Conservation (phyloP, 23 red algal species). For the Porphyridium purpureum region DNA sequence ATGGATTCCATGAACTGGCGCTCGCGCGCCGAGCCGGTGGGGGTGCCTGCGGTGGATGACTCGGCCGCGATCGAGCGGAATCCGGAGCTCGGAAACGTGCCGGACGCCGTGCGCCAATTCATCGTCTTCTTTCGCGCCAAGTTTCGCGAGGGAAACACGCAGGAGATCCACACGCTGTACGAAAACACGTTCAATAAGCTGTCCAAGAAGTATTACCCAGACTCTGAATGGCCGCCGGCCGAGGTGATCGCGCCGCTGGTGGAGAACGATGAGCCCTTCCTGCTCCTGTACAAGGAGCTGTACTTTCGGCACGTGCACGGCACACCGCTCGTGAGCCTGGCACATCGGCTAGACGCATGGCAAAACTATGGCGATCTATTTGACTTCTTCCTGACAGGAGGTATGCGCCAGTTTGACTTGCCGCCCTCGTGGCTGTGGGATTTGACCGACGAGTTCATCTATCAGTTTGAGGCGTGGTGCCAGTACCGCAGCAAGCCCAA, state of each 20-base stretch:
- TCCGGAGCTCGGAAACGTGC: too few species aligned
- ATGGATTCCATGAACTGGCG: too few species aligned
- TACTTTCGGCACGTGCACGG: conserved; percentile 55
- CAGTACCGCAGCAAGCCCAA: conserved; percentile 57
- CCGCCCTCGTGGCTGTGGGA: conserved; percentile 99
- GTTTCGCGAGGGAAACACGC: not conserved
- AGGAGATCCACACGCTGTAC: conserved; percentile 78
- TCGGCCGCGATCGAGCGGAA: too few species aligned
- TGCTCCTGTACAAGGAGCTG: conserved; percentile 90
- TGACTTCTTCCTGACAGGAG: conserved; percentile 30
- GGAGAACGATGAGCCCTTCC: conserved; percentile 38
- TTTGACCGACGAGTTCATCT: conserved; percentile 97
- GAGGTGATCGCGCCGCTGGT: conserved; percentile 22
- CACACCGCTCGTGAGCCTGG: conserved; percentile 37
- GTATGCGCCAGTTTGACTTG: conserved; percentile 52
- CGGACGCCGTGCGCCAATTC: too few species aligned
- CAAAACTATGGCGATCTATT: conserved; percentile 81
- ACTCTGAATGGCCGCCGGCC: conserved; percentile 30
- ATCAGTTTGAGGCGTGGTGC: conserved; percentile 93
- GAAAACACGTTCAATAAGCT: conserved; percentile 53
- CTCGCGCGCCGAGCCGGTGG: too few species aligned
- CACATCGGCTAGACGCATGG: conserved; percentile 76
- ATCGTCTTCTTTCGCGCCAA: not conserved
- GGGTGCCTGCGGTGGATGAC: too few species aligned
- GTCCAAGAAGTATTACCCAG: conserved; percentile 63